A percentile compares a stretch with the other conserved stretches of the same genome.
These are phyloP conservation scores for Geotrichum restrictum DNA, from an alignment of 1,139 yeast species.

Conservation along the genomic window DNA sequence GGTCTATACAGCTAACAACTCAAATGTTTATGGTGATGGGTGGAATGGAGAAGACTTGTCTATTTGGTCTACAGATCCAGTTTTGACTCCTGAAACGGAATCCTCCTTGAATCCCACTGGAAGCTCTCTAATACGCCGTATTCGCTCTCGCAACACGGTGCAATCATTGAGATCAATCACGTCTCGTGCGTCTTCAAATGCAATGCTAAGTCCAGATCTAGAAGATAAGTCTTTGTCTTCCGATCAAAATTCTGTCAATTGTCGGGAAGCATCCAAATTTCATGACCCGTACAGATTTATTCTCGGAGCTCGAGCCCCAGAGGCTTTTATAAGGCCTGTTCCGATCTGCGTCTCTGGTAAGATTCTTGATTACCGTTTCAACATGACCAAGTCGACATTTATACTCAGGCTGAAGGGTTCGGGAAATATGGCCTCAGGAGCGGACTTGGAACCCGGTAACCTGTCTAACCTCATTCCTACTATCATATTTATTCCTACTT, in stretches of 20 bases:
- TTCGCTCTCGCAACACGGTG: slow-evolving; percentile 4
- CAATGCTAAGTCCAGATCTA: not conserved
- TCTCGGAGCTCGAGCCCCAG: slow-evolving; percentile 37
- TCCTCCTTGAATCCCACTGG: not conserved
- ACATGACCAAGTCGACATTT: slow-evolving; percentile 32
- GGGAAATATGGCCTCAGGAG: slow-evolving; percentile 10
- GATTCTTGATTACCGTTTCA: slow-evolving; percentile 31
- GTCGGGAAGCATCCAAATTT: slow-evolving; percentile 9
- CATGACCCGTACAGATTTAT: slow-evolving; percentile 17
- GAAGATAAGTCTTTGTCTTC: not conserved
- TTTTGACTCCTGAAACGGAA: slow-evolving; percentile 4
- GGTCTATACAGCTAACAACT: slow-evolving; percentile 72
- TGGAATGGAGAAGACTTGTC: slow-evolving; percentile 96
- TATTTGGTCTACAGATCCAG: slow-evolving; percentile 63
- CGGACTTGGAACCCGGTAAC: slow-evolving; percentile 1
- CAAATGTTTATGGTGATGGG: slow-evolving; percentile 78
- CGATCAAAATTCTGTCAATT: not conserved
- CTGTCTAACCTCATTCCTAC: slow-evolving; percentile 43
- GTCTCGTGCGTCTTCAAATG: not conserved
- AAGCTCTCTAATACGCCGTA: slow-evolving; percentile 2
- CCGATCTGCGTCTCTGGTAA: slow-evolving; percentile 36
- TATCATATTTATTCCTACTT: slow-evolving; percentile 61
- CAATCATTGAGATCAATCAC: not conserved
- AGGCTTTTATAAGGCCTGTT: slow-evolving; percentile 39
- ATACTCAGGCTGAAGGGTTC: slow-evolving; percentile 28